Evolutionary conservation across 306 rosid genomes (phyloP).

Genomic region (Styphnolobium japonicum): DNA sequence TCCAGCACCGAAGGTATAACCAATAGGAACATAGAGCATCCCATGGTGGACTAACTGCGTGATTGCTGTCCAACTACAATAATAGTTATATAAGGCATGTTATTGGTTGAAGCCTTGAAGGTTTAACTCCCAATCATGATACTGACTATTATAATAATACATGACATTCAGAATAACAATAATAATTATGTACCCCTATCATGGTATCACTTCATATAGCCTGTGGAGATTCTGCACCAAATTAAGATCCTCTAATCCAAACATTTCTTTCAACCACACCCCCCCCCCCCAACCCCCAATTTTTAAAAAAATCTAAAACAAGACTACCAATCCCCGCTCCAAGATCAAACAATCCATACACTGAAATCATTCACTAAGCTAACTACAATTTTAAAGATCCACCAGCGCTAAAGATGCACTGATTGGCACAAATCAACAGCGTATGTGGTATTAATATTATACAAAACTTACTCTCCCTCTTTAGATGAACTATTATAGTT

Average conservation of each 20-base stretch:
- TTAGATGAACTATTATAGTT: neutral
- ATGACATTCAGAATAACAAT: neutral
- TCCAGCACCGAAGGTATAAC: conserved; percentile 68
- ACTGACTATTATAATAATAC: neutral
- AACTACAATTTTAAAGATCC: neutral
- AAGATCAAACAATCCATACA: neutral
- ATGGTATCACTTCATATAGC: neutral
- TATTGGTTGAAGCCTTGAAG: neutral
- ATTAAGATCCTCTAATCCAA: neutral
- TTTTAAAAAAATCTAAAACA: neutral
- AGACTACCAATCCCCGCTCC: neutral
- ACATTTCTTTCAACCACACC: neutral
- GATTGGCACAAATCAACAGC: neutral
- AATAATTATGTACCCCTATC: neutral
- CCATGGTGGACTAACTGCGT: conserved; percentile 84
- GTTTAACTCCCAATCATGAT: conserved; percentile 19
- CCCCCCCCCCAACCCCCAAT: neutral
- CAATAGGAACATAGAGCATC: conserved; percentile 80
- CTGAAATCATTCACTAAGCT: neutral
- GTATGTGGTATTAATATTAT: neutral
- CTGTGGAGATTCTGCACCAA: neutral
- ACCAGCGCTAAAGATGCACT: neutral
- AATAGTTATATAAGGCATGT: neutral
- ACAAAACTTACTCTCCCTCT: neutral
- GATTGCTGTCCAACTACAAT: conserved; percentile 80